A percentile compares a stretch with the other conserved stretches of the same genome.
Conservation (phyloP, 1,139 yeast species). For the Candida tetrigidarum region DNA sequence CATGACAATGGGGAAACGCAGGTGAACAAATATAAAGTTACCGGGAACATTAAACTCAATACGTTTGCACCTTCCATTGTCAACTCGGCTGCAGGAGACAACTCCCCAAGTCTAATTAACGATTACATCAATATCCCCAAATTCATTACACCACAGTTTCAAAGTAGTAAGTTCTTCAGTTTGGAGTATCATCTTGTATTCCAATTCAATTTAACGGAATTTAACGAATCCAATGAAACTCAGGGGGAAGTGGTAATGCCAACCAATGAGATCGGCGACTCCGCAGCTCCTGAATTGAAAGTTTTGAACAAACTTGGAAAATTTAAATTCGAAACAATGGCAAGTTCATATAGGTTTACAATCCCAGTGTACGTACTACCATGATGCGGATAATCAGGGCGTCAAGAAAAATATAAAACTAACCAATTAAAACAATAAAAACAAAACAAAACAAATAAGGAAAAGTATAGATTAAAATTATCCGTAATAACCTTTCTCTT, state of each 20-base stretch:
- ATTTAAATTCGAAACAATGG: conserved; percentile 32
- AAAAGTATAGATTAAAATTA: too few species aligned
- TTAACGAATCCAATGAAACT: conserved; percentile 18
- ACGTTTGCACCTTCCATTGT: conserved; percentile 36
- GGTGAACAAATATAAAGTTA: conserved; percentile 39
- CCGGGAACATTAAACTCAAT: conserved; percentile 41
- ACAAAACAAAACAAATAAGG: background rate
- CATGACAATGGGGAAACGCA: conserved; percentile 16
- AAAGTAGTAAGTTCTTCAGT: conserved; percentile 40
- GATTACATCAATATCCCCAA: conserved; percentile 39
- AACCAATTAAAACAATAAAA: conserved; percentile 12
- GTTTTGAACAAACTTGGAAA: conserved; percentile 13
- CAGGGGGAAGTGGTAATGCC: conserved; percentile 3
- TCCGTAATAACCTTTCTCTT: background rate
- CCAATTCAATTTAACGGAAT: conserved; percentile 39
- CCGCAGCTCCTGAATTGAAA: conserved; percentile 3
- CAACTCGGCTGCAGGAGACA: conserved; percentile 14
- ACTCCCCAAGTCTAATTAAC: conserved; percentile 21
- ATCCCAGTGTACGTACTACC: conserved; percentile 33
- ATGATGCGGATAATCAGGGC: background rate
- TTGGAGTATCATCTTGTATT: conserved; percentile 43
- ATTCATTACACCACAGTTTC: conserved; percentile 41
- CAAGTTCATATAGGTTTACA: conserved; percentile 39
- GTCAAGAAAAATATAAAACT: too few species aligned
- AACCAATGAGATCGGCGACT: background rate